Conservation (phyloP, 139 green algal genomes). For the Haematococcus lacustris region DNA sequence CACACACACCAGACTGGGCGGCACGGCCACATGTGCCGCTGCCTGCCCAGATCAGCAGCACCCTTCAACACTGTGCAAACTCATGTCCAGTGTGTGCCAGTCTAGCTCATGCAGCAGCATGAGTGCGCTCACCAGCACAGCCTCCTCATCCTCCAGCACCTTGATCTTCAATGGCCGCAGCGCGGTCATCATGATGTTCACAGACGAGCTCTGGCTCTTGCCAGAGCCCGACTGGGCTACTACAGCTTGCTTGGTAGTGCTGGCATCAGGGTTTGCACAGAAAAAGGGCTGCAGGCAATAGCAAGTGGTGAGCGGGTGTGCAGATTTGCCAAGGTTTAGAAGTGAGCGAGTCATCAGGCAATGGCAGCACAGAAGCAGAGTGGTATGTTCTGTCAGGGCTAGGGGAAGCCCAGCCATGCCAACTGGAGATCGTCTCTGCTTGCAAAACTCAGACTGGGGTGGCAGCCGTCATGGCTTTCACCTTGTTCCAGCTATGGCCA, state of each 20-base stretch:
- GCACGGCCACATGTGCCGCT: no score
- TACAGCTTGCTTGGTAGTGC: no score
- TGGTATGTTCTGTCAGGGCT: background rate
- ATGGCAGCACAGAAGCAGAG: background rate
- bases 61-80: no score
- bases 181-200: constrained; percentile 47
- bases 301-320: background rate
- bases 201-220: constrained; percentile 1
- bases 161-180: constrained; percentile 42
- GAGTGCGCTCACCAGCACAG: constrained; percentile 54
- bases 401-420: background rate
- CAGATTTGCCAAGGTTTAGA: background rate
- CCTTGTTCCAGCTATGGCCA: no score
- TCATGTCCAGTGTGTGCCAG: no score
- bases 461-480: background rate
- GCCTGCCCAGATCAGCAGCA: no score
- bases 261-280: constrained; percentile 20
- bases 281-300: constrained; percentile 32
- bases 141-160: constrained; percentile 52
- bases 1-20: no score
- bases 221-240: constrained; percentile 1
- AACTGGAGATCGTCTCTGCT: background rate
- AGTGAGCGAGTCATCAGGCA: background rate
- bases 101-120: no score
- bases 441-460: background rate